Evolutionary conservation across 2,329 filamentous ascomycete genomes (phyloP).

Genomic region (Monosporascus sp.): DNA sequence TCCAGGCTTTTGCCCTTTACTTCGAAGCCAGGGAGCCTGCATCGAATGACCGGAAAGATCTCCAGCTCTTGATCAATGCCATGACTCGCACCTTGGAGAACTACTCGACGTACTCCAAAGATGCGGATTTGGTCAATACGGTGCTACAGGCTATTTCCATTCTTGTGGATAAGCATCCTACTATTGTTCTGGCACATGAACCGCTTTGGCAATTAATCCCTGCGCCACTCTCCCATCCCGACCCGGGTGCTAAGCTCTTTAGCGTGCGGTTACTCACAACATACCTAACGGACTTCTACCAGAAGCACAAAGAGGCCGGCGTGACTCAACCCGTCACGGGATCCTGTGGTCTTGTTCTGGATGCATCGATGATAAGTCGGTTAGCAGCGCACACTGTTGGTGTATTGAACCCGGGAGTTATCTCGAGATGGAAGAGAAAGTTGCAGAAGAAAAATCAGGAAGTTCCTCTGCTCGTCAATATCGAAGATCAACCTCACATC

Average conservation of each 20-base stretch:
- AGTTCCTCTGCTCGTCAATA: conserved; percentile 4
- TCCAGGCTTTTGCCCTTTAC: conserved; percentile 79
- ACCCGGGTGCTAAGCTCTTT: conserved; percentile 70
- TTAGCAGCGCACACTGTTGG: conserved; percentile 36
- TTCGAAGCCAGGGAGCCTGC: conserved; percentile 63
- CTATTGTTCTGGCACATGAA: conserved; percentile 56
- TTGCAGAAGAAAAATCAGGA: conserved; percentile 14
- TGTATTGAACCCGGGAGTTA: conserved; percentile 33
- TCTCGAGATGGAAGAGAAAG: conserved; percentile 24
- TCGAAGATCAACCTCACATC: not conserved
- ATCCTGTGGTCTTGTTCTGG: conserved; percentile 65
- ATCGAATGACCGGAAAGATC: conserved; percentile 60
- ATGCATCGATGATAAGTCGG: conserved; percentile 57
- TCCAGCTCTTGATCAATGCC: conserved; percentile 55
- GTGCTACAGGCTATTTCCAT: conserved; percentile 65
- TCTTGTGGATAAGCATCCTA: conserved; percentile 61
- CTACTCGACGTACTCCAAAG: conserved; percentile 46
- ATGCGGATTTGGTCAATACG: conserved; percentile 71
- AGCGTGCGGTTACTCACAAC: conserved; percentile 67
- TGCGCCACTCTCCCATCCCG: conserved; percentile 64
- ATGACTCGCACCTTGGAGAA: conserved; percentile 49
- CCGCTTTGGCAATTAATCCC: conserved; percentile 68
- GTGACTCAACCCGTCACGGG: conserved; percentile 58
- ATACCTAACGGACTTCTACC: conserved; percentile 77
- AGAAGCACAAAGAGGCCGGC: conserved; percentile 50